phyloP scores from a whole-genome alignment of 2,329 filamentous ascomycete genomes.

The Epichloe aotearoae region DNA sequence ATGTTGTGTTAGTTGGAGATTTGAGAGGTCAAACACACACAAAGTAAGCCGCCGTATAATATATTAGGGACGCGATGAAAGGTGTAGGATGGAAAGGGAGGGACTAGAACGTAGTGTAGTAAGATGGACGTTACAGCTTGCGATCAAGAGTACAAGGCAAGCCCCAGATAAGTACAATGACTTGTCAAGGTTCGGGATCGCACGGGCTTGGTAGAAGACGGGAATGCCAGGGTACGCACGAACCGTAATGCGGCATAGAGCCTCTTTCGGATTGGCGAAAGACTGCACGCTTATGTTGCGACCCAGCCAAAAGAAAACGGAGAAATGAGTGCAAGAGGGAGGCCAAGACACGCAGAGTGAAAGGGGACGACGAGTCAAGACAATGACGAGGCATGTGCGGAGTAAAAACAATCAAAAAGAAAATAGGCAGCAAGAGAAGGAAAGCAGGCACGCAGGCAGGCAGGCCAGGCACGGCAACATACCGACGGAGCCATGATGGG shows the following conservation, averaged over 20 bases:
- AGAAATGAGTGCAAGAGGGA: constrained; percentile 4
- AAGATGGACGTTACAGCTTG: not conserved
- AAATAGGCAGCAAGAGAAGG: constrained; percentile 3
- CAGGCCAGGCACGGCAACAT: constrained; percentile 22
- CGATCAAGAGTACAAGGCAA: not conserved
- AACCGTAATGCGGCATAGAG: not conserved
- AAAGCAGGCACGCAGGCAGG: not conserved
- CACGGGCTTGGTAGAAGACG: not conserved
- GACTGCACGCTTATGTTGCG: not conserved
- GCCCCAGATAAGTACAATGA: not conserved
- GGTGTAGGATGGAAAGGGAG: not conserved
- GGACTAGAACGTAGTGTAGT: not conserved
- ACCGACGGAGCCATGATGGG: constrained; percentile 52
- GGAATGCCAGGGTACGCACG: constrained; percentile 3
- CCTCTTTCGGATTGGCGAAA: not conserved
- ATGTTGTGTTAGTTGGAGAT: constrained; percentile 6
- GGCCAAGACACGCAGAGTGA: constrained; percentile 3
- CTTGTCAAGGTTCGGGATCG: not conserved
- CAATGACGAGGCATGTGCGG: not conserved
- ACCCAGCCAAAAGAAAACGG: not conserved
- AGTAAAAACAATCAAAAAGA: not conserved
- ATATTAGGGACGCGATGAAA: not conserved
- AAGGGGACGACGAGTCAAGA: constrained; percentile 5
- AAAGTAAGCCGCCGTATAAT: not conserved
- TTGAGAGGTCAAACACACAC: not conserved